phyloP scores from a whole-genome alignment of 148 eudicot genomes.

The Rhododendron vialii region DNA sequence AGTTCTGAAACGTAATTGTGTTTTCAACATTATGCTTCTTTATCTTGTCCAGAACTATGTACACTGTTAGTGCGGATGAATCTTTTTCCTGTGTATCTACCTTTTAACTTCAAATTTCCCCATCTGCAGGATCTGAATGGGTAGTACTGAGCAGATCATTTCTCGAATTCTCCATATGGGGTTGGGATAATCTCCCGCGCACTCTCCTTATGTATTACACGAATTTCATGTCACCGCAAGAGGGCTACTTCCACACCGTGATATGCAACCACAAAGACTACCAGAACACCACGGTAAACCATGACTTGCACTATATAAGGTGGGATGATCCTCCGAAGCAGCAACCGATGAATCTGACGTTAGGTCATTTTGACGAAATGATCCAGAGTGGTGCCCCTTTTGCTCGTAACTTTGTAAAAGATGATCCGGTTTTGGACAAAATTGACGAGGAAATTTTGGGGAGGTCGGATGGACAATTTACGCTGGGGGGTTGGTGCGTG shows the following conservation, averaged over 20 bases:
- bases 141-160: slow-evolving; percentile 71
- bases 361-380: slow-evolving; percentile 57
- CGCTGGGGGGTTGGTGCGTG: slow-evolving; percentile 69
- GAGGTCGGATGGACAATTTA: slow-evolving; percentile 41
- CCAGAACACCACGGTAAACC: slow-evolving; percentile 91
- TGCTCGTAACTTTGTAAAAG: slow-evolving; percentile 53
- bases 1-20: background rate
- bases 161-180: slow-evolving; percentile 87
- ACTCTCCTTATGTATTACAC: slow-evolving; percentile 90
- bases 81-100: background rate
- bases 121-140: slow-evolving; percentile 72
- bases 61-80: background rate
- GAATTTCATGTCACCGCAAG: slow-evolving; percentile 67
- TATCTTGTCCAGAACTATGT: background rate
- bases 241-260: slow-evolving; percentile 91
- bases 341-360: slow-evolving; percentile 60
- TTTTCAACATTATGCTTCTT: background rate
- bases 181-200: slow-evolving; percentile 96
- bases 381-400: slow-evolving; percentile 78
- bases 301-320: slow-evolving; percentile 54
- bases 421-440: slow-evolving; percentile 65
- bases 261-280: slow-evolving; percentile 87
- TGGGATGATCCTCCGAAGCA: slow-evolving; percentile 70
- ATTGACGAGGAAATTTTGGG: slow-evolving; percentile 63
- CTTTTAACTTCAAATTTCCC: background rate